phyloP scores from a whole-genome alignment of 495 filamentous ascomycete species.

The Bombardia bombarda region DNA sequence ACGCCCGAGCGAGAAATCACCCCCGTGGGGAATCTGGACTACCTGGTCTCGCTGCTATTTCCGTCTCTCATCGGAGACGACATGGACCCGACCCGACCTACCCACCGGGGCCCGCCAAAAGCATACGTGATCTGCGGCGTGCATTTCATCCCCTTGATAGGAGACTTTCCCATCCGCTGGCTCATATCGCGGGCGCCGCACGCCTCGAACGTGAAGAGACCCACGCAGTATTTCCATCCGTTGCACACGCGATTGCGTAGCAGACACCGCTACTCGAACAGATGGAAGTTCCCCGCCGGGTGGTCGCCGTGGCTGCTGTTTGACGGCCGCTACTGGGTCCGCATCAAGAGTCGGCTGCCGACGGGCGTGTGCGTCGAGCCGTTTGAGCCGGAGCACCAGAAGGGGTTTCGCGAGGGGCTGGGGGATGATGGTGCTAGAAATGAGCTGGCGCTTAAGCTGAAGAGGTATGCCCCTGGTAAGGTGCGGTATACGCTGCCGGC shows the following conservation, averaged over 20 bases:
- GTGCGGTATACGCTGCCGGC: slow-evolving; percentile 47
- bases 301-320: slow-evolving; percentile 50
- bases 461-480: slow-evolving; percentile 39
- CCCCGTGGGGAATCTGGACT: slow-evolving; percentile 22
- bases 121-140: slow-evolving; percentile 49
- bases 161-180: slow-evolving; percentile 22
- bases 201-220: slow-evolving; percentile 19
- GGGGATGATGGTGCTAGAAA: slow-evolving; percentile 10
- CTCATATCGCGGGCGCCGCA: slow-evolving; percentile 33
- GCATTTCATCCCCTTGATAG: slow-evolving; percentile 40
- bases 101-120: slow-evolving; percentile 17
- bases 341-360: slow-evolving; percentile 36
- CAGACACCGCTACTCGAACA: slow-evolving; percentile 2
- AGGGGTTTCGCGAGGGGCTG: slow-evolving; percentile 32
- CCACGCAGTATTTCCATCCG: slow-evolving; percentile 7
- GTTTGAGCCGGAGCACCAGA: slow-evolving; percentile 40
- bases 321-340: slow-evolving; percentile 82
- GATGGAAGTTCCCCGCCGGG: slow-evolving; percentile 3
- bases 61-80: slow-evolving; percentile 14
- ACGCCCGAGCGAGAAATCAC: slow-evolving; percentile 27
- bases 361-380: slow-evolving; percentile 40
- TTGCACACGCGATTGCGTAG: no score
- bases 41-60: slow-evolving; percentile 29
- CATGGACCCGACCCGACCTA: not conserved
- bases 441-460: slow-evolving; percentile 26